A percentile compares a stretch with the other conserved stretches of the same genome.
Conservation (phyloP, 768 basidiomycete species). For the Filobasidium wieringae region DNA sequence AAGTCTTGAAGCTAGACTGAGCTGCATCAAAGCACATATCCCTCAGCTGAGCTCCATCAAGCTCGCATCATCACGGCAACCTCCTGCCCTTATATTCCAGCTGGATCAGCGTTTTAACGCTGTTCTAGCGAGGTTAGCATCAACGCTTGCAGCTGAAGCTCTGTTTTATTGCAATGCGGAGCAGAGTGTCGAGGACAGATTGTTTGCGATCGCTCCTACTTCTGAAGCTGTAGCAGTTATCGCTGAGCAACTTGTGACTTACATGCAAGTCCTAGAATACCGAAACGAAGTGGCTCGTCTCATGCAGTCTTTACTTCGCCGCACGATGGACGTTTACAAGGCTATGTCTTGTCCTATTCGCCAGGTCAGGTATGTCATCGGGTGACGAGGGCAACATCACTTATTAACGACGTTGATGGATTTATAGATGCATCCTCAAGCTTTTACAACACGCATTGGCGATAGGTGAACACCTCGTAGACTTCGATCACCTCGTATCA, state of each 20-base stretch:
- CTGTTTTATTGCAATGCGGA: not conserved
- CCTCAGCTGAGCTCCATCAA: not conserved
- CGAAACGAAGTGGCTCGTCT: conserved; percentile 11
- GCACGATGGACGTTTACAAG: conserved; percentile 14
- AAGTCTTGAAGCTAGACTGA: not conserved
- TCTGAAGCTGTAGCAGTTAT: conserved; percentile 17
- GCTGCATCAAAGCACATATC: not conserved
- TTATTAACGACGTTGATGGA: no score
- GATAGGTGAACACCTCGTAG: not conserved
- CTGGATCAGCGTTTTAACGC: not conserved
- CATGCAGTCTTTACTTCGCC: conserved; percentile 13
- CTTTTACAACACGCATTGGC: conserved; percentile 45
- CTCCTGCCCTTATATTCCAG: not conserved
- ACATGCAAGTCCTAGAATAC: conserved; percentile 18
- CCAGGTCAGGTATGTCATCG: conserved; percentile 12
- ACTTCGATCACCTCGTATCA: not conserved
- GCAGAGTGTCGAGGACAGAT: not conserved
- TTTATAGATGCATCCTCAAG: conserved; percentile 35
- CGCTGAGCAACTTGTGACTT: conserved; percentile 28
- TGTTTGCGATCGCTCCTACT: not conserved
- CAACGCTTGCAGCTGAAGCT: conserved; percentile 6
- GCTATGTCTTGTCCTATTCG: conserved; percentile 17
- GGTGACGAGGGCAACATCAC: no score
- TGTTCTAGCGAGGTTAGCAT: conserved; percentile 3
- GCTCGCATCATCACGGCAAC: not conserved